Conservation (phyloP, 2,329 filamentous ascomycete species). For the Lizonia empirigonia region DNA sequence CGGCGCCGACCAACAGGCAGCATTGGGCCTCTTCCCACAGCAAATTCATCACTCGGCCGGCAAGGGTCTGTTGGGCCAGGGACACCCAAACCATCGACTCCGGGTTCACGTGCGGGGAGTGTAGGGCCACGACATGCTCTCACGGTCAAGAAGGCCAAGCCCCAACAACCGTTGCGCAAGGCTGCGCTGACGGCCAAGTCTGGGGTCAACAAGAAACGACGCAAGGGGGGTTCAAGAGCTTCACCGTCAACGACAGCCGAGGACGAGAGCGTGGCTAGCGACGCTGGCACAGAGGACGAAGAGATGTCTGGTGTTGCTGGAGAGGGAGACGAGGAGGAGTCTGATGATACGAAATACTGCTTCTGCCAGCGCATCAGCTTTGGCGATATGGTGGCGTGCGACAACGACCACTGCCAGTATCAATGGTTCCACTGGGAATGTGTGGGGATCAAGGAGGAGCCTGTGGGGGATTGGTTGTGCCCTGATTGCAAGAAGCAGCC, state of each 20-base stretch:
- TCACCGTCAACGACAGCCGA: conserved; percentile 54
- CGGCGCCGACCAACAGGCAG: conserved; percentile 62
- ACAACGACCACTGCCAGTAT: conserved; percentile 79
- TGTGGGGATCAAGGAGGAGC: conserved; percentile 57
- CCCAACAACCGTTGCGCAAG: conserved; percentile 55
- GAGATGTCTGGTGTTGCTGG: conserved; percentile 58
- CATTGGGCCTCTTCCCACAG: conserved; percentile 58
- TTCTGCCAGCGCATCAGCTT: conserved; percentile 82
- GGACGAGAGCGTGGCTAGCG: conserved; percentile 61
- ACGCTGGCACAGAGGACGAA: conserved; percentile 50
- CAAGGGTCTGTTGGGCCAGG: conserved; percentile 67
- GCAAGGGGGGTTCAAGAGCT: conserved; percentile 45
- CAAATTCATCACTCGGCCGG: conserved; percentile 61
- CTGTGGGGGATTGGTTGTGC: conserved; percentile 58
- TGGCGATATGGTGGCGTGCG: conserved; percentile 87
- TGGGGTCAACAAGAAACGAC: conserved; percentile 46
- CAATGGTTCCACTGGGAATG: conserved; percentile 88
- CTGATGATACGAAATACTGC: conserved; percentile 80
- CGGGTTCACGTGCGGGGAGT: conserved; percentile 62
- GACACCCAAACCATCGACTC: conserved; percentile 65
- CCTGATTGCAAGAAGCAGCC: conserved; percentile 50
- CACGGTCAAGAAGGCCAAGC: conserved; percentile 61
- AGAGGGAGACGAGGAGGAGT: conserved; percentile 65
- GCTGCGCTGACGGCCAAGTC: conserved; percentile 43
- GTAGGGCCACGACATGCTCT: conserved; percentile 59